Percentiles rank a stretch among this genome's conserved stretches.
These are phyloP conservation scores for Arthrobotrys iridis DNA, from an alignment of 2,329 filamentous ascomycete genomes.

Conservation along the genomic window DNA sequence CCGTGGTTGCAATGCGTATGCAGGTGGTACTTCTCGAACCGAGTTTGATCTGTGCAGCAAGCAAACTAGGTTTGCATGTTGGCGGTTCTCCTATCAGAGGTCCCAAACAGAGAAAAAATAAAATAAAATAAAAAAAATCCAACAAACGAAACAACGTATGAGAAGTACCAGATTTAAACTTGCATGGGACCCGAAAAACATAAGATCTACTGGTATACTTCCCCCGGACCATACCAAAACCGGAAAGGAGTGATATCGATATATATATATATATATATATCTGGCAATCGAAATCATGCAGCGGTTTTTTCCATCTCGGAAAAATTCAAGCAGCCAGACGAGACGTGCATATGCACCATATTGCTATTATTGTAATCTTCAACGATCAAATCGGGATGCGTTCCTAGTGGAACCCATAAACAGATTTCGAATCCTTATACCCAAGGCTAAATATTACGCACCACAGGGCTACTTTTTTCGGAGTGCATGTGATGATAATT, in stretches of 20 bases:
- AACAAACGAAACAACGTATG: neutral
- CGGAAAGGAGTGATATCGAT: slow-evolving; percentile 12
- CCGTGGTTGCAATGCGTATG: slow-evolving; percentile 31
- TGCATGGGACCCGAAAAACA: neutral
- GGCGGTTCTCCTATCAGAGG: neutral
- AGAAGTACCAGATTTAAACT: slow-evolving; percentile 4
- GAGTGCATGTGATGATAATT: neutral
- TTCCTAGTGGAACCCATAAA: neutral
- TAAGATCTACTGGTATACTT: slow-evolving; percentile 8
- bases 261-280: too few species aligned
- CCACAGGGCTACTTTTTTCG: neutral
- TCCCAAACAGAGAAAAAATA: too few species aligned
- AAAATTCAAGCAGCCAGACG: neutral
- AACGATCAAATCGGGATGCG: slow-evolving; percentile 17
- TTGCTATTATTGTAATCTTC: slow-evolving; percentile 3
- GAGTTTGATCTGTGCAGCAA: neutral
- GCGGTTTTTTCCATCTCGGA: neutral
- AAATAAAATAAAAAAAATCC: neutral
- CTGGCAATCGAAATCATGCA: slow-evolving; percentile 5
- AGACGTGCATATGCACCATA: slow-evolving; percentile 11
- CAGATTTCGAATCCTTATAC: neutral
- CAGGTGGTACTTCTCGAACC: slow-evolving; percentile 11
- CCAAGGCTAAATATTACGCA: slow-evolving; percentile 8
- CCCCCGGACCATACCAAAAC: neutral
- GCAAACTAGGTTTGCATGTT: slow-evolving; percentile 11